Evolutionary conservation across 2,329 filamentous ascomycete species (phyloP).

Genomic region (Pseudogymnoascus sp.): DNA sequence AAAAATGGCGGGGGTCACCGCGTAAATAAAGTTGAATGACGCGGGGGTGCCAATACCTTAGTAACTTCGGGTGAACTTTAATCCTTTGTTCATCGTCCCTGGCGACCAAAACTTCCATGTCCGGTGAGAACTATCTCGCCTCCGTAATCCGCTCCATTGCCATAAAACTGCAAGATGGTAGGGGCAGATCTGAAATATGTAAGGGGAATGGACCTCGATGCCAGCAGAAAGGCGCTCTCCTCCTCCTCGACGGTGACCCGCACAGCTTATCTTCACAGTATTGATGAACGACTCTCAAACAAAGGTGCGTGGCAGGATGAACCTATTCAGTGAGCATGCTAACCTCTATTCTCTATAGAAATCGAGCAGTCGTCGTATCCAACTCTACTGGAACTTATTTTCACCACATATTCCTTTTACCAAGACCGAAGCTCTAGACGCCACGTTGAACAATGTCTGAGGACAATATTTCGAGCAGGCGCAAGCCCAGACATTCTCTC

Average conservation of each 20-base stretch:
- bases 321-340: constrained; percentile 12
- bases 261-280: constrained; percentile 42
- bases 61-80: constrained; percentile 7
- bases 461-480: constrained; percentile 52
- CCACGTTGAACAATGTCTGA: constrained; percentile 74
- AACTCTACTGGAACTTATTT: constrained; percentile 61
- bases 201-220: constrained; percentile 46
- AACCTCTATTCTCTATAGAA: constrained; percentile 20
- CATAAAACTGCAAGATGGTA: constrained; percentile 35
- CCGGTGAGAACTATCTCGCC: neutral
- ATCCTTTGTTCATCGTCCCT: constrained; percentile 3
- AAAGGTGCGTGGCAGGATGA: constrained; percentile 37
- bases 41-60: constrained; percentile 7
- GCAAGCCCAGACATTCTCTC: constrained; percentile 50
- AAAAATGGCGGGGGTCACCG: constrained; percentile 7
- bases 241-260: constrained; percentile 54
- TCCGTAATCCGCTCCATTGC: constrained; percentile 2
- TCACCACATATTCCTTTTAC: constrained; percentile 82
- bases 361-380: constrained; percentile 36
- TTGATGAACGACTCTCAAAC: constrained; percentile 48
- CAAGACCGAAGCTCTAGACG: constrained; percentile 74
- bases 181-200: constrained; percentile 33
- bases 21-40: constrained; percentile 9
- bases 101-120: constrained; percentile 5
- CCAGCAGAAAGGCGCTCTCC: constrained; percentile 42